A percentile compares a stretch with the other conserved stretches of the same genome.
Evolutionary conservation across 1,284 basidiomycete species (phyloP).

Genomic region (Trichosporon ovoides): DNA sequence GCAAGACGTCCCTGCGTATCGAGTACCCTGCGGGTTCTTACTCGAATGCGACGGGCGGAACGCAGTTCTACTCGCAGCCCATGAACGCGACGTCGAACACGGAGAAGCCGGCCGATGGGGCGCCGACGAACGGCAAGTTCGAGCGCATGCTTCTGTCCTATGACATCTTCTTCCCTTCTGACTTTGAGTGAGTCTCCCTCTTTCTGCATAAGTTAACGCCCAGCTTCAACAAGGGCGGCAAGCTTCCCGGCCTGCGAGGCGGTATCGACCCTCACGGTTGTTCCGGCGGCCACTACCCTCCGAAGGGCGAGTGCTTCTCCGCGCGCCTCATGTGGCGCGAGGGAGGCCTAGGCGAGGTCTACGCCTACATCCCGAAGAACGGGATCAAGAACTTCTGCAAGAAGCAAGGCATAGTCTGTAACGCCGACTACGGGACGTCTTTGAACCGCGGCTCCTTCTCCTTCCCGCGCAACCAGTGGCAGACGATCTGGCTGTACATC

Average conservation of each 20-base stretch:
- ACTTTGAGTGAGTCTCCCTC: slow-evolving; percentile 28
- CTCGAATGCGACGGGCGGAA: slow-evolving; percentile 42
- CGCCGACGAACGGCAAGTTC: slow-evolving; percentile 32
- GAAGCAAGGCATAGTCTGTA: slow-evolving; percentile 37
- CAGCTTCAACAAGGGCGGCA: slow-evolving; percentile 43
- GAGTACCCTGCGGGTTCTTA: slow-evolving; percentile 46
- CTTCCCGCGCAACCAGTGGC: slow-evolving; percentile 43
- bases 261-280: slow-evolving; percentile 42
- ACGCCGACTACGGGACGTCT: slow-evolving; percentile 48
- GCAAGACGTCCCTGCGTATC: slow-evolving; percentile 37
- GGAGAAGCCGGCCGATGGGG: slow-evolving; percentile 13
- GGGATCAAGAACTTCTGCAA: slow-evolving; percentile 33
- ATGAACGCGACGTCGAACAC: slow-evolving; percentile 22
- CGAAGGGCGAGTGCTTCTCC: slow-evolving; percentile 46
- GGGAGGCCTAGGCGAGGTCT: slow-evolving; percentile 45
- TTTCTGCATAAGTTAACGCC: neutral
- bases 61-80: slow-evolving; percentile 46
- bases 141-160: slow-evolving; percentile 42
- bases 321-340: slow-evolving; percentile 49
- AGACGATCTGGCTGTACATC: slow-evolving; percentile 45
- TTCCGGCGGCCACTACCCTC: slow-evolving; percentile 44
- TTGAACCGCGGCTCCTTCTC: slow-evolving; percentile 44
- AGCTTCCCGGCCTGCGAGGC: slow-evolving; percentile 48
- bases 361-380: slow-evolving; percentile 47
- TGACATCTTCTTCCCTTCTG: slow-evolving; percentile 40